Evolutionary conservation across 2,329 filamentous ascomycete species (phyloP), one percentile per base, ranked within the genome.

Genomic region (Verticillium klebahnii): DNA sequence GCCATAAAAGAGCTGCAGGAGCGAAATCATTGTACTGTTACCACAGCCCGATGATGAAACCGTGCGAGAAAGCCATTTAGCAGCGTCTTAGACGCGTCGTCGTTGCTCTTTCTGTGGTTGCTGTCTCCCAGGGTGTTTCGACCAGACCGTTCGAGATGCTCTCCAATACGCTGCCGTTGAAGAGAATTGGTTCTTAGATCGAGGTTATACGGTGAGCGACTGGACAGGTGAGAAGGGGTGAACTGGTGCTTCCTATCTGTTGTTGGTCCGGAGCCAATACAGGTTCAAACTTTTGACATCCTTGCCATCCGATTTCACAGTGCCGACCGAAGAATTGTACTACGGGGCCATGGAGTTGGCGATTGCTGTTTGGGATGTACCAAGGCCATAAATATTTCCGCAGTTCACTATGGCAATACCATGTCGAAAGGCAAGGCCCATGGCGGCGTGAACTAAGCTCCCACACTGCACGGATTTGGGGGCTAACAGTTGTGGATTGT

Each of bases 11-110:
- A 80, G 73, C 65, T 82, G 74, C 0, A 83, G 71, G 11, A 83
- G 72, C 8, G 80, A 78, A 57, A 89, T 78, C 61, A 85, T 82
- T 2, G 85, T 87, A 0, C 82, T 85, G 66, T 88, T 88, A 23
- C 84, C 84, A 64, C 83, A 85, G 63, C 2, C 56, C 39, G 3
- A 36, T 37, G n/a, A 71, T 67, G 34, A 71, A 71, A 1, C 66
- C 65, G 17, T 71, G 65, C 0, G 69, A 66, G 29, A 65, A 67
- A 15, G 68, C 67, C 3, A 63, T 25, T 63, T 63, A 17, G 67
- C 68, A 0, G 69, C 70, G 5, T 66, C 58, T n/a, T 62, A 54
- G 1, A 67, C 65, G 0, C 67, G 54, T 2, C 45, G 50, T 8
- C 39, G 39, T 36, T 66, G 65, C 2, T 61, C 59, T 1, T 57